phyloP scores from a whole-genome alignment of 345 rosid species.

The Erysimum cheiranthoides region DNA sequence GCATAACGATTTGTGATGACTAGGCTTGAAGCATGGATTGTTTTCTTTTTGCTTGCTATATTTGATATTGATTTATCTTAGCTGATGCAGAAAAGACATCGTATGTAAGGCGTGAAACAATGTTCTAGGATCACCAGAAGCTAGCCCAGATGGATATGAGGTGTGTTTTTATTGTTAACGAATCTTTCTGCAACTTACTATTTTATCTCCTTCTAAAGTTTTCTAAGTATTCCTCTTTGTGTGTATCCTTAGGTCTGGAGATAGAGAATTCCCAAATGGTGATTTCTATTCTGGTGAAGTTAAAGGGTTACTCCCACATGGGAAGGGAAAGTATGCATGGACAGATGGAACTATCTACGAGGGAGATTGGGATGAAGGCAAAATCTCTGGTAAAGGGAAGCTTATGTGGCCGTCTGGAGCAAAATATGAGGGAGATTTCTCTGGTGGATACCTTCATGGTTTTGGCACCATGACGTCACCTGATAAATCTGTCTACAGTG shows the following conservation, averaged over 20 bases:
- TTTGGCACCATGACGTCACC: slow-evolving; percentile 63
- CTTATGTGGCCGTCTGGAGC: slow-evolving; percentile 78
- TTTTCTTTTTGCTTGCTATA: background rate
- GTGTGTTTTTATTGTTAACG: slow-evolving; percentile 23
- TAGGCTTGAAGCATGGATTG: slow-evolving; percentile 17
- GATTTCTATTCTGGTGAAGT: slow-evolving; percentile 71
- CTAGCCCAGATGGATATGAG: slow-evolving; percentile 37
- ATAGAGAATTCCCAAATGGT: slow-evolving; percentile 64
- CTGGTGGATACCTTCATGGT: slow-evolving; percentile 91
- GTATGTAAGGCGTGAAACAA: background rate
- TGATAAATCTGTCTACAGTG: slow-evolving; percentile 68
- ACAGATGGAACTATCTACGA: slow-evolving; percentile 69
- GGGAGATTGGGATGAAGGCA: slow-evolving; percentile 89
- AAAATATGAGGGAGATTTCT: slow-evolving; percentile 82
- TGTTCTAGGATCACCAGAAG: slow-evolving; percentile 19
- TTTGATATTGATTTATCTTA: slow-evolving; percentile 15
- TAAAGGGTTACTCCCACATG: slow-evolving; percentile 69
- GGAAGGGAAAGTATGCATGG: slow-evolving; percentile 85
- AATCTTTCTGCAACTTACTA: background rate
- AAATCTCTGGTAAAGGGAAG: slow-evolving; percentile 82
- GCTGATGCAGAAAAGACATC: slow-evolving; percentile 30
- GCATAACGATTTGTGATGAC: background rate
- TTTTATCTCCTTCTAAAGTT: background rate
- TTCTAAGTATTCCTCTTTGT: slow-evolving; percentile 17
- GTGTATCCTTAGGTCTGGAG: slow-evolving; percentile 51